Percentiles rank a stretch among this genome's conserved stretches.
Conservation (phyloP, 768 basidiomycete genomes). For the Collybia sp. region DNA sequence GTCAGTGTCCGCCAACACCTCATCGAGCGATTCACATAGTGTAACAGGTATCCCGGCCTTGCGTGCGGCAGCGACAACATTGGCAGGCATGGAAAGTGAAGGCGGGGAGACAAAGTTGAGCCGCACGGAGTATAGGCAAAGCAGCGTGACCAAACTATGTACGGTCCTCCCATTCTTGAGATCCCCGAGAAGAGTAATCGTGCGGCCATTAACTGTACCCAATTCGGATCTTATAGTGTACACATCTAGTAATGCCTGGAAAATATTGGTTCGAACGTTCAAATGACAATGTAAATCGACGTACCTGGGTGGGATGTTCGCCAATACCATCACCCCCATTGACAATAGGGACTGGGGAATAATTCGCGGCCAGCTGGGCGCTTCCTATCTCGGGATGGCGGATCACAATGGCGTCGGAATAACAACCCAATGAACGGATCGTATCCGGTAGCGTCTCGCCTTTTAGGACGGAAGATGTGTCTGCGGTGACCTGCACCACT, state of each 20-base stretch:
- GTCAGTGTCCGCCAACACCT: conserved; percentile 88
- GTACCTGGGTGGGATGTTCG: conserved; percentile 93
- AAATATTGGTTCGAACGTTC: conserved; percentile 4
- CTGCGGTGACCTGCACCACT: conserved; percentile 80
- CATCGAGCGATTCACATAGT: conserved; percentile 85
- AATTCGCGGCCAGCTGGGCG: conserved; percentile 94
- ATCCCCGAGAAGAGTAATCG: conserved; percentile 90
- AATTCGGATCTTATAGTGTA: conserved; percentile 98
- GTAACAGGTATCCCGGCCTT: conserved; percentile 77
- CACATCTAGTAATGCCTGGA: conserved; percentile 78
- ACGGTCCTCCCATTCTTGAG: conserved; percentile 98
- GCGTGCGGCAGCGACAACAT: conserved; percentile 76
- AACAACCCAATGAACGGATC: conserved; percentile 90
- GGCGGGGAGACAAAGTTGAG: conserved; percentile 94
- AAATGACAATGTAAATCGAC: conserved; percentile 12
- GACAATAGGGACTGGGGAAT: conserved; percentile 90
- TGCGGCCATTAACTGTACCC: conserved; percentile 95
- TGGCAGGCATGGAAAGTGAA: conserved; percentile 84
- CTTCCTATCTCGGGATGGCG: conserved; percentile 94
- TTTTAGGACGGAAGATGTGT: conserved; percentile 85
- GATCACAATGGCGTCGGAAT: conserved; percentile 91
- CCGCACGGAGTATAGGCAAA: conserved; percentile 88
- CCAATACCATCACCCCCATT: conserved; percentile 98
- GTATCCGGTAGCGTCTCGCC: conserved; percentile 94
- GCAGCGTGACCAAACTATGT: conserved; percentile 88